phyloP scores from a whole-genome alignment of 1,284 basidiomycete genomes.

The Ceratobasidium sp. region DNA sequence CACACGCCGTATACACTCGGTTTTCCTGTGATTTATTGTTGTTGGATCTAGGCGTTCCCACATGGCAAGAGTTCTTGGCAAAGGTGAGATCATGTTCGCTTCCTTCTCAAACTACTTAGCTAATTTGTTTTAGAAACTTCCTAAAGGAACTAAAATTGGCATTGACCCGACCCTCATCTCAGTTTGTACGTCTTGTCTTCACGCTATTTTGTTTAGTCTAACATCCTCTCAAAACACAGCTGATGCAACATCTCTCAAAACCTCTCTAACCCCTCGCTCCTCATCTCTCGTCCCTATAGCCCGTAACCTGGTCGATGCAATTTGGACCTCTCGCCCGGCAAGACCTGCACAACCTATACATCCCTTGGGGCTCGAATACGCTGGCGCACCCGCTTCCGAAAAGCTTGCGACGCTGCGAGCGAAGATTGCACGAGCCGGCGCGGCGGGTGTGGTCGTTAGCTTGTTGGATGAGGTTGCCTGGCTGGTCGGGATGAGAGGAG shows the following conservation, averaged over 20 bases:
- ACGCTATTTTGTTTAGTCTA: neutral
- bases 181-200: constrained; percentile 63
- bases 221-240: constrained; percentile 58
- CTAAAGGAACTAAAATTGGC: constrained; percentile 75
- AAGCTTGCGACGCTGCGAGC: constrained; percentile 79
- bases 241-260: constrained; percentile 70
- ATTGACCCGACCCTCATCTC: constrained; percentile 84
- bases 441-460: constrained; percentile 72
- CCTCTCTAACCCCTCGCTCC: constrained; percentile 65
- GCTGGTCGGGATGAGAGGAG: constrained; percentile 94
- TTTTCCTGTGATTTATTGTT: constrained; percentile 43
- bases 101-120: neutral
- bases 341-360: constrained; percentile 80
- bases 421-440: constrained; percentile 74
- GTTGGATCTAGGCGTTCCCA: constrained; percentile 78
- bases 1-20: neutral
- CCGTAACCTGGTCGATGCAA: constrained; percentile 79
- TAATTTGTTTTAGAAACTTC: constrained; percentile 67
- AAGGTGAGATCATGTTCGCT: constrained; percentile 66
- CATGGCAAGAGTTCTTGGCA: constrained; percentile 88
- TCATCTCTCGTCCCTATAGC: constrained; percentile 74
- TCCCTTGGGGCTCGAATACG: constrained; percentile 77
- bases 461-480: constrained; percentile 93
- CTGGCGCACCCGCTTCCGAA: constrained; percentile 72
- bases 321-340: constrained; percentile 81